Evolutionary conservation across 2,329 filamentous ascomycete species (phyloP).

Genomic region (Thelonectria rubi): DNA sequence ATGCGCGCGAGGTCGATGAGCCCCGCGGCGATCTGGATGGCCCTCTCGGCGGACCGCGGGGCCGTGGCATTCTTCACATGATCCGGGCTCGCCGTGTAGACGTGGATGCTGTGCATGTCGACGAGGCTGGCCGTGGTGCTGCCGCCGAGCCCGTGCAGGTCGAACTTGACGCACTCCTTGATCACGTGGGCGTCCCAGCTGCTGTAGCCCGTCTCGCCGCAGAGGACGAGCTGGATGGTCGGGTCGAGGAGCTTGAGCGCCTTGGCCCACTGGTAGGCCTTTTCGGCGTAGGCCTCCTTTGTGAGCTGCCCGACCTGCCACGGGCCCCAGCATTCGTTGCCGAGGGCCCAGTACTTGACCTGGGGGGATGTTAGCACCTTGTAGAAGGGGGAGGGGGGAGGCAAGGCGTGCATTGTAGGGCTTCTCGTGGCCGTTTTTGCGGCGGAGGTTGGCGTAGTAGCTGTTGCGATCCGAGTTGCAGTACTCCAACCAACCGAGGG

Average conservation of each 20-base stretch:
- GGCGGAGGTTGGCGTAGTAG: conserved; percentile 82
- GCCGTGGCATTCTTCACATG: conserved; percentile 66
- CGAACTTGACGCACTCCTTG: conserved; percentile 68
- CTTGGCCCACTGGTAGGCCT: conserved; percentile 77
- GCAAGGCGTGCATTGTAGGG: conserved; percentile 67
- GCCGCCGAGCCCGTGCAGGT: conserved; percentile 46
- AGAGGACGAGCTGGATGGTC: conserved; percentile 74
- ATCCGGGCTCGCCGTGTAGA: conserved; percentile 72
- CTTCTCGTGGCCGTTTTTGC: conserved; percentile 77
- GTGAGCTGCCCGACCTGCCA: conserved; percentile 75
- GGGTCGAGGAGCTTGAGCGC: conserved; percentile 77
- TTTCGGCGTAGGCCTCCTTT: conserved; percentile 74
- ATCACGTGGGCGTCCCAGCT: conserved; percentile 79
- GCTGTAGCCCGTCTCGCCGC: conserved; percentile 74
- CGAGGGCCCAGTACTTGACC: conserved; percentile 86
- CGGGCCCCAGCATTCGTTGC: conserved; percentile 76
- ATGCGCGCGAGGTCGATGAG: conserved; percentile 79
- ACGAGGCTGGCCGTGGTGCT: conserved; percentile 58
- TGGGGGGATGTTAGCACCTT: conserved; percentile 19
- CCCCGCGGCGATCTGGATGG: conserved; percentile 73
- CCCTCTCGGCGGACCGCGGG: conserved; percentile 74
- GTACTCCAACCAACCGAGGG: conserved; percentile 83
- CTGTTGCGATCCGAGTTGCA: conserved; percentile 83
- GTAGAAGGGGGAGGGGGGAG: not conserved
- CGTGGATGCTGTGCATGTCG: conserved; percentile 84